Conservation (phyloP, 768 basidiomycete genomes). For the Favolaschia claudopus region DNA sequence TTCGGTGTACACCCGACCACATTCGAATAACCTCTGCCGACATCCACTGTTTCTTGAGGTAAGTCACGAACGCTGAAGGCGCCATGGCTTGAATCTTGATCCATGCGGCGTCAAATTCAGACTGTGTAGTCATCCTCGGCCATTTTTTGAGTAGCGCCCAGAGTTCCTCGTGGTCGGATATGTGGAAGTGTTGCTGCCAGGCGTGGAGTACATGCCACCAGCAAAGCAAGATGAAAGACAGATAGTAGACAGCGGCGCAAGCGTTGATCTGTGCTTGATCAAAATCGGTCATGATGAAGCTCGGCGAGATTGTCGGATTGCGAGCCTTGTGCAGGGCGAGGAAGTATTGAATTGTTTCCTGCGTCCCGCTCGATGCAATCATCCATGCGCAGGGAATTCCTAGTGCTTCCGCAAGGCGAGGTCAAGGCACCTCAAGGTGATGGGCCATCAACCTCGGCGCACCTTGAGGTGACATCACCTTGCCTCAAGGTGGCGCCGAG, state of each 20-base stretch:
- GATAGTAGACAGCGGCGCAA: background rate
- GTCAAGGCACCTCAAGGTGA: too few relatives aligned
- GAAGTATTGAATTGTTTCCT: background rate
- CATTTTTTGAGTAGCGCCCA: slow-evolving; percentile 31
- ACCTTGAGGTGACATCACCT: too few relatives aligned
- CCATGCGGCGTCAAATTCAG: slow-evolving; percentile 30
- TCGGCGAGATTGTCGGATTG: background rate
- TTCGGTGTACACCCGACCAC: slow-evolving; percentile 32
- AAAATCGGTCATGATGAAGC: slow-evolving; percentile 12
- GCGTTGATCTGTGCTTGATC: slow-evolving; percentile 11
- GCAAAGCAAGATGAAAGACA: slow-evolving; percentile 25
- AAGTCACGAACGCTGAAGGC: slow-evolving; percentile 17
- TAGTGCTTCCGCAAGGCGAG: too few relatives aligned
- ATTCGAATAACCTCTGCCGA: background rate
- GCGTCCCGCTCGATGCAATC: background rate
- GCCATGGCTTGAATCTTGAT: slow-evolving; percentile 14
- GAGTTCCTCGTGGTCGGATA: slow-evolving; percentile 7
- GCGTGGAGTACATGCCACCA: slow-evolving; percentile 42
- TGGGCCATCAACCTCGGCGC: too few relatives aligned
- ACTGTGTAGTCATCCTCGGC: slow-evolving; percentile 23
- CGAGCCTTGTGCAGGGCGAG: background rate
- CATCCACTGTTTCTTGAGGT: slow-evolving; percentile 31
- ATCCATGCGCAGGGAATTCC: background rate
- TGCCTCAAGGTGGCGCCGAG: too few relatives aligned
- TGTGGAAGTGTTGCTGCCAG: slow-evolving; percentile 35